These are phyloP conservation scores for Silene vulgaris DNA, from an alignment of 179 eudicot species.

Conservation along the genomic window DNA sequence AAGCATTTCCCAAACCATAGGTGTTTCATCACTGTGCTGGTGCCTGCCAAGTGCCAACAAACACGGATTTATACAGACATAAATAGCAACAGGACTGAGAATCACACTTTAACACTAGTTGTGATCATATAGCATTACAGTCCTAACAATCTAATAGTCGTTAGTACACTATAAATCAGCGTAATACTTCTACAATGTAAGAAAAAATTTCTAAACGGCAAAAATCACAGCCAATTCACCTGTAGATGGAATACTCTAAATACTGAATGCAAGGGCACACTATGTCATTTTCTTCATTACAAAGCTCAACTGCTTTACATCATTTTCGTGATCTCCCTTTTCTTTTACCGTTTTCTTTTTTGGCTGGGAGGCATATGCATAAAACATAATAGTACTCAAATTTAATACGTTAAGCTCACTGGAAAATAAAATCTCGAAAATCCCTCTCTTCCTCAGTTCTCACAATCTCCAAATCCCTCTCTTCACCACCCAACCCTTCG, in stretches of 20 bases:
- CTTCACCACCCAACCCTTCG: not conserved
- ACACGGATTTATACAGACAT: not conserved
- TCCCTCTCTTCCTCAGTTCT: not conserved
- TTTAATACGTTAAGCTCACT: no score
- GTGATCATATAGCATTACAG: no score
- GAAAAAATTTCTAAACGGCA: not conserved
- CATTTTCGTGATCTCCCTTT: no score
- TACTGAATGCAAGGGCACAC: not conserved
- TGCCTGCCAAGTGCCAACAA: constrained; percentile 64
- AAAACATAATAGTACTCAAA: no score
- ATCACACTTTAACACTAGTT: not conserved
- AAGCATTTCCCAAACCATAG: constrained; percentile 97
- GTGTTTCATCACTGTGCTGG: constrained; percentile 92
- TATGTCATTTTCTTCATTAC: not conserved
- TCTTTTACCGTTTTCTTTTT: no score
- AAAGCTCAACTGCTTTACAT: not conserved
- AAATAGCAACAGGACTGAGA: constrained; percentile 2
- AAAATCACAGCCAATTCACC: not conserved
- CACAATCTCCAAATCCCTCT: not conserved
- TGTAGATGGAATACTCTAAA: not conserved
- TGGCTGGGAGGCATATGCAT: no score
- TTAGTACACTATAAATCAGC: not conserved
- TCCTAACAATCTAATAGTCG: not conserved
- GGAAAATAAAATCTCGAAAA: no score
- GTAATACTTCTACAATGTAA: not conserved